Evolutionary conservation across 805 yeast species (phyloP), one percentile per base, ranked within the genome.

Genomic region (Cyberlindnera japonica): DNA sequence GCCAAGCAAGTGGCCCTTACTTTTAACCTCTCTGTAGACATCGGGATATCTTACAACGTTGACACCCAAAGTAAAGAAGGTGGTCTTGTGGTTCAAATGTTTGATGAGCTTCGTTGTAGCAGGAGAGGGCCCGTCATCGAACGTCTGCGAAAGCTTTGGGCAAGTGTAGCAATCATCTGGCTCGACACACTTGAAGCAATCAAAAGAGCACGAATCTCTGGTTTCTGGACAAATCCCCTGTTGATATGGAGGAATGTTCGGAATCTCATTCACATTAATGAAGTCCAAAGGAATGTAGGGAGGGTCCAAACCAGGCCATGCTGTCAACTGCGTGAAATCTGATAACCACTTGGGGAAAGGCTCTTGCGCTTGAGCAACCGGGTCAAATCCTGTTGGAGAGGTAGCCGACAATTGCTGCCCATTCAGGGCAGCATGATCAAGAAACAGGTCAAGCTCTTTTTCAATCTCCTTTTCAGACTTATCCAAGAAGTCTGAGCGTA

Each of bases 101-200:
- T 68, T 63, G 18, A 89, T 59, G 22, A 91, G 68, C 31, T 68
- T 69, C 4, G 74, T 65, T 0, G 97, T 90, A 17, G 77, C 72
- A 0, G 77, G 77, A 0, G 90, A 74, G 1, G 99, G 99, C 0
- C 99, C 98, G 59, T 91, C 98, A 59, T 91, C 99, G 62, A 91
- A 91, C 0, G 95, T 82, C 63, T 91, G 98, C 0, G 90, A 77
- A 27, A 91, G 66, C 34, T 68, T 65, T 3, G 81, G 75, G 59
- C 97, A 90, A 1, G 91, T 76, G 51, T 67, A 73, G 5, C 84
- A 78, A 57, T 90, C 98, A 61, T 84, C 93, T 26, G 65, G 72
- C 18, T 79, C 76, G 20, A 81, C 77, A 64, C 96, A 90, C 47
- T 81, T 77, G 59, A 71, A 75, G 59, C 97, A 90, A 59, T 89